Percentiles rank a stretch among this genome's conserved stretches.
These are phyloP conservation scores for Cronartium quercuum DNA, from an alignment of 1,284 basidiomycete genomes.

Conservation along the genomic window DNA sequence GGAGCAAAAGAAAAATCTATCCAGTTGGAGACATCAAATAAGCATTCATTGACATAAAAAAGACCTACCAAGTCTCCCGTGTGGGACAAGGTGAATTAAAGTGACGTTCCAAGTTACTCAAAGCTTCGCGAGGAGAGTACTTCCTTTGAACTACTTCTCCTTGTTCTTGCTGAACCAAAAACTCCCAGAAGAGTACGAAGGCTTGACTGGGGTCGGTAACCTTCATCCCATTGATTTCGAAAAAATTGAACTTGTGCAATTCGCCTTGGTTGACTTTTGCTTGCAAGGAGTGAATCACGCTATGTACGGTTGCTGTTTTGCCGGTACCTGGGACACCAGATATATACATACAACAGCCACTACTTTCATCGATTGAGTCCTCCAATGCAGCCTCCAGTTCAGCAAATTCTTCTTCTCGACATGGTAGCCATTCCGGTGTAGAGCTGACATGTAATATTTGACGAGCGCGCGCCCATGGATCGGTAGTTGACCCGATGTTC, in stretches of 20 bases:
- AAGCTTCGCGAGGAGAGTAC: constrained; percentile 42
- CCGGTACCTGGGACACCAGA: constrained; percentile 97
- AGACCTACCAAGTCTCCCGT: constrained; percentile 44
- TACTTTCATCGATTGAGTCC: constrained; percentile 81
- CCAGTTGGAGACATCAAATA: too few species aligned
- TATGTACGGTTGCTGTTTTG: constrained; percentile 95
- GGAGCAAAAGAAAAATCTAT: constrained; percentile 34
- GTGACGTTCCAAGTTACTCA: constrained; percentile 43
- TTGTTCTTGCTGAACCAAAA: constrained; percentile 52
- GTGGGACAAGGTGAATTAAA: constrained; percentile 45
- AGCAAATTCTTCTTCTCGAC: constrained; percentile 78
- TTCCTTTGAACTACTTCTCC: constrained; percentile 25
- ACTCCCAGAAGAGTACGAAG: constrained; percentile 82
- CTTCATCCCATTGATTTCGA: constrained; percentile 95
- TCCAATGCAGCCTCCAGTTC: constrained; percentile 71
- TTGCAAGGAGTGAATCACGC: constrained; percentile 78
- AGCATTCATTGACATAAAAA: neutral
- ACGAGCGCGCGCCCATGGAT: constrained; percentile 77
- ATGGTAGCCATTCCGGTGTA: constrained; percentile 81
- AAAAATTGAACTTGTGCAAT: constrained; percentile 85
- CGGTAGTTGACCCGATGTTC: constrained; percentile 44
- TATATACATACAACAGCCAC: constrained; percentile 92
- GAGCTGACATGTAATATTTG: constrained; percentile 87
- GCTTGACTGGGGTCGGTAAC: constrained; percentile 82
- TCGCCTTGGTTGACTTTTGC: constrained; percentile 75